Evolutionary conservation across 2,329 filamentous ascomycete genomes (phyloP).

Genomic region (Ciborinia camelliae): DNA sequence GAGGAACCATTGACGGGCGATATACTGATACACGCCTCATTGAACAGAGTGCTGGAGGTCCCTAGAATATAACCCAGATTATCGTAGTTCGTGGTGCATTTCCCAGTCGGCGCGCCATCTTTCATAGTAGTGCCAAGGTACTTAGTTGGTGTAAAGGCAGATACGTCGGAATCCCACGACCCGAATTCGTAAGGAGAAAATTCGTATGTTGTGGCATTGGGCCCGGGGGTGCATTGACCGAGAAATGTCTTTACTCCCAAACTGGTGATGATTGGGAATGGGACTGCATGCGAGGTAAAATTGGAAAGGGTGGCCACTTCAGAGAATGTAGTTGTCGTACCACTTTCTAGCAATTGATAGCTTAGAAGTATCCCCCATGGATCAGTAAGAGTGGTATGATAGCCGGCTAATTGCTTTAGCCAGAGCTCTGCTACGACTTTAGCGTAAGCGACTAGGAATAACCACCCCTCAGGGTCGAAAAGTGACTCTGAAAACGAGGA

Average conservation of each 20-base stretch:
- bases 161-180: conserved; percentile 57
- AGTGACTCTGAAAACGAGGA: conserved; percentile 40
- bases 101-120: conserved; percentile 43
- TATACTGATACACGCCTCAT: conserved; percentile 25
- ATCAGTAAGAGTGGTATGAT: conserved; percentile 32
- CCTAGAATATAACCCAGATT: conserved; percentile 48
- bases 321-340: conserved; percentile 28
- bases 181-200: conserved; percentile 66
- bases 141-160: conserved; percentile 56
- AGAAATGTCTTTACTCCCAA: conserved; percentile 39
- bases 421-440: conserved; percentile 27
- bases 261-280: conserved; percentile 46
- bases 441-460: conserved; percentile 33
- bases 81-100: conserved; percentile 48
- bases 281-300: conserved; percentile 42
- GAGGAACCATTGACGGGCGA: conserved; percentile 25
- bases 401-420: conserved; percentile 33
- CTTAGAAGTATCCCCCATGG: conserved; percentile 29
- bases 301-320: conserved; percentile 37
- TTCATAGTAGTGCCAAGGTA: conserved; percentile 59
- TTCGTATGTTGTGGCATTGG: conserved; percentile 61
- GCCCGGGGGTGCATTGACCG: conserved; percentile 39
- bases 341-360: conserved; percentile 27
- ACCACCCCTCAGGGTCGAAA: conserved; percentile 39
- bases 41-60: conserved; percentile 45